Conservation (phyloP, 179 eudicot genomes). For the Patellifolia procumbens region DNA sequence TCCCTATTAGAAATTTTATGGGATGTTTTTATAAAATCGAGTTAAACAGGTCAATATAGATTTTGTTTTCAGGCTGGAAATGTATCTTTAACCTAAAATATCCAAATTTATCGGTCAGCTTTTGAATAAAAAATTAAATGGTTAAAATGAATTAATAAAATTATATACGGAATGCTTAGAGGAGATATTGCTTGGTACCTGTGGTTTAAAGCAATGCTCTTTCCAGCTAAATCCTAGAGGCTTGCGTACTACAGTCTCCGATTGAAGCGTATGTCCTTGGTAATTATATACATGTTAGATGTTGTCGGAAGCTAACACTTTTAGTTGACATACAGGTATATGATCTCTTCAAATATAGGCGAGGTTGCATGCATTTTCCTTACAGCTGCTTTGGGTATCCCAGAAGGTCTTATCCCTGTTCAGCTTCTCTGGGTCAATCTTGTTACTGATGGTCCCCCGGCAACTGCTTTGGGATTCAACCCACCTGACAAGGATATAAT, state of each 20-base stretch:
- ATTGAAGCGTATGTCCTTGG: neutral
- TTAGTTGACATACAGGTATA: slow-evolving; percentile 58
- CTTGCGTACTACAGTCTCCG: neutral
- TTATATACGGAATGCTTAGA: no score
- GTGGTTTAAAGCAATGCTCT: neutral
- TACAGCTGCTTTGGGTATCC: slow-evolving; percentile 95
- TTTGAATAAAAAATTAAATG: no score
- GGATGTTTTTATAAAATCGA: no score
- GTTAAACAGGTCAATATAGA: no score
- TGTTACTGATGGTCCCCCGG: slow-evolving; percentile 99
- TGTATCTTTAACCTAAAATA: no score
- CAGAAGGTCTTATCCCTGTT: slow-evolving; percentile 95
- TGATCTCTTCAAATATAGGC: slow-evolving; percentile 97
- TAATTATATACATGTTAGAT: neutral
- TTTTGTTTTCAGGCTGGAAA: no score
- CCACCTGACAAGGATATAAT: slow-evolving; percentile 94
- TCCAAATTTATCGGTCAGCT: no score
- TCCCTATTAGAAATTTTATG: no score
- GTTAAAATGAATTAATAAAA: no score
- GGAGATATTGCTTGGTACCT: neutral
- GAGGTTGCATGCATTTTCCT: slow-evolving; percentile 89
- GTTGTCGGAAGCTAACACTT: neutral
- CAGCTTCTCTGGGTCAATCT: slow-evolving; percentile 99
- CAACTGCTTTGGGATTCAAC: slow-evolving; percentile 97
- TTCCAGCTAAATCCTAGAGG: neutral